These are phyloP conservation scores for Umbelopsis isabellina DNA, from an alignment of 192 early-diverging fungal species.

Conservation along the genomic window DNA sequence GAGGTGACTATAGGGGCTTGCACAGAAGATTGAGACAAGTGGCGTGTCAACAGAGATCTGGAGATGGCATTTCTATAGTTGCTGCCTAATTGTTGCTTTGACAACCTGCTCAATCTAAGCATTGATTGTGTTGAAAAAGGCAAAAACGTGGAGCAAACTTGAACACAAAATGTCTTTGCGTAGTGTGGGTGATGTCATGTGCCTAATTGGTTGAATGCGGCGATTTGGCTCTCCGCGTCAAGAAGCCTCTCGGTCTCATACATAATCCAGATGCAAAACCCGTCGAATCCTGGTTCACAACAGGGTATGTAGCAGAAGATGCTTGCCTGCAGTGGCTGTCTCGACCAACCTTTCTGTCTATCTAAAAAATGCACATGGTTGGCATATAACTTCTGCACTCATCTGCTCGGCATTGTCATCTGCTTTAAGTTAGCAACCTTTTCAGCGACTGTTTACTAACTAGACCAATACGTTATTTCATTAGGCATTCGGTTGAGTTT, in stretches of 20 bases:
- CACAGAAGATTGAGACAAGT: neutral
- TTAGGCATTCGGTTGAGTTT: conserved; percentile 40
- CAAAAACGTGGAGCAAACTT: neutral
- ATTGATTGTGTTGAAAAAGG: neutral
- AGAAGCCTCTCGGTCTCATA: conserved; percentile 3
- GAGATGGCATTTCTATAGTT: neutral
- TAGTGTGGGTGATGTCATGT: conserved; percentile 19
- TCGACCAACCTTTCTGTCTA: no score
- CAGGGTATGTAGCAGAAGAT: neutral
- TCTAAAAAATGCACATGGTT: no score
- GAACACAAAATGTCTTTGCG: neutral
- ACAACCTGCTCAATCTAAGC: neutral
- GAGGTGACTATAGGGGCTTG: neutral
- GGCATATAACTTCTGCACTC: no score
- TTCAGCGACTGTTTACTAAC: conserved; percentile 11
- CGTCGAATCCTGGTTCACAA: conserved; percentile 7
- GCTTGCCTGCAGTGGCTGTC: no score
- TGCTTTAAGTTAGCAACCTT: neutral
- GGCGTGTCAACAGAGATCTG: neutral
- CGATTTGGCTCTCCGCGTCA: conserved; percentile 15
- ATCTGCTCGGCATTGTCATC: no score
- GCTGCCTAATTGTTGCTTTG: neutral
- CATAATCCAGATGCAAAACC: conserved; percentile 16
- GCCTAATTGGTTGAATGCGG: neutral
- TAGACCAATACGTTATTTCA: neutral